phyloP scores from a whole-genome alignment of 208 protist genomes.

The Trypanosoma congolense region DNA sequence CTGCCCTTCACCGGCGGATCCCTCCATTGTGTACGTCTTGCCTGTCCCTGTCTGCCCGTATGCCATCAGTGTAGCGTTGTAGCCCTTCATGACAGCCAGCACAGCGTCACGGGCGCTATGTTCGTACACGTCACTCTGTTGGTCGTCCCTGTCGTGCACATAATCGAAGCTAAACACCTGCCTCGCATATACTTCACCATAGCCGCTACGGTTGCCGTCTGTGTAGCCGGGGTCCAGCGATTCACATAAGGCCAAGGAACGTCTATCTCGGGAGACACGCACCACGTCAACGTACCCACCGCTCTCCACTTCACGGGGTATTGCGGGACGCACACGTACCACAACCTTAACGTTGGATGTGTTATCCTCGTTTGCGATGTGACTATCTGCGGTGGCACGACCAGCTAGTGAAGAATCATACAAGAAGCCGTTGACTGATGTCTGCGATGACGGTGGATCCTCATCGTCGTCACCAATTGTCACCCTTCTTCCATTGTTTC shows the following conservation, averaged over 20 bases:
- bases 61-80: conserved; percentile 84
- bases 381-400: neutral
- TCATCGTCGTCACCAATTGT: neutral
- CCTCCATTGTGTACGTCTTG: conserved; percentile 90
- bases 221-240: conserved; percentile 57
- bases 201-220: conserved; percentile 10
- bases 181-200: conserved; percentile 52
- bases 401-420: neutral
- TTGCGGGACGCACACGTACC: conserved; percentile 82
- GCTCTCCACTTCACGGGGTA: conserved; percentile 70
- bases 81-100: conserved; percentile 67
- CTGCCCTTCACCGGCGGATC: conserved; percentile 70
- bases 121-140: conserved; percentile 76
- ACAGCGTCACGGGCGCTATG: conserved; percentile 63
- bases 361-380: neutral
- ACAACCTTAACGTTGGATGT: conserved; percentile 77
- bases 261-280: conserved; percentile 39
- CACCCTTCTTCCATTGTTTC: no score
- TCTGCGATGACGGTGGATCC: neutral
- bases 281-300: conserved; percentile 63
- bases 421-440: neutral
- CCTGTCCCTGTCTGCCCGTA: conserved; percentile 86
- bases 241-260: conserved; percentile 69
- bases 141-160: conserved; percentile 39
- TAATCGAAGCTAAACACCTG: conserved; percentile 79